phyloP scores from a whole-genome alignment of 768 basidiomycete genomes.

The Boletus reticuloceps region DNA sequence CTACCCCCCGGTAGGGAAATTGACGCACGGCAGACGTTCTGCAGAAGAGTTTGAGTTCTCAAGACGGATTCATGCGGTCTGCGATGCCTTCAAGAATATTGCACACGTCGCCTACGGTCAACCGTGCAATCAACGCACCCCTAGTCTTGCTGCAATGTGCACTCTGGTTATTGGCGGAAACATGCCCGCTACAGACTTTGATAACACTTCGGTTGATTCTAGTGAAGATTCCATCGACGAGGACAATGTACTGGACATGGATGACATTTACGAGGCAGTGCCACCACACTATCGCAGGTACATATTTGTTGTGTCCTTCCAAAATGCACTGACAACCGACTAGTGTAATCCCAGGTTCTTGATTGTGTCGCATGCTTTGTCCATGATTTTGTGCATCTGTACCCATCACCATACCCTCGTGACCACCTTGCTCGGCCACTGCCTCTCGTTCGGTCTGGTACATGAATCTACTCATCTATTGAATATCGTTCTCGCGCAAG shows the following conservation, averaged over 20 bases:
- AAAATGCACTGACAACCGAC: conserved; percentile 10
- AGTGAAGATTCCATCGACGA: conserved; percentile 26
- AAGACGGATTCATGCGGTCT: conserved; percentile 48
- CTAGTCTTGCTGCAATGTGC: conserved; percentile 46
- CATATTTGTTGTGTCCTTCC: conserved; percentile 1
- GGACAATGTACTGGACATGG: conserved; percentile 24
- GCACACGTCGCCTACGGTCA: conserved; percentile 36
- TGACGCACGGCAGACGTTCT: conserved; percentile 34
- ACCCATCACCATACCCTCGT: conserved; percentile 49
- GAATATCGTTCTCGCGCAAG: conserved; percentile 37
- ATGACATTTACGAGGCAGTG: conserved; percentile 50
- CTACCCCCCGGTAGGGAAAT: conserved; percentile 35
- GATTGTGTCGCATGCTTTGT: conserved; percentile 51
- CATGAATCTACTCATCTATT: conserved; percentile 46
- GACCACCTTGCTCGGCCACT: conserved; percentile 48
- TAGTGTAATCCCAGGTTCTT: conserved; percentile 36
- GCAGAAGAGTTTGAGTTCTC: conserved; percentile 42
- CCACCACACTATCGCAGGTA: conserved; percentile 54
- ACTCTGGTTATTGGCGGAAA: conserved; percentile 45
- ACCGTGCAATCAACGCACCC: conserved; percentile 20
- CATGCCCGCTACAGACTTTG: conserved; percentile 30
- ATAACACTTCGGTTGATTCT: conserved; percentile 11
- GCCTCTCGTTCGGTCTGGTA: conserved; percentile 41
- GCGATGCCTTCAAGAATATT: conserved; percentile 55
- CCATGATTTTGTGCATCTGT: conserved; percentile 44